Base-by-base conservation (phyloP, 768 basidiomycete species). In the Chalciporus sphaerocephalus region DNA sequence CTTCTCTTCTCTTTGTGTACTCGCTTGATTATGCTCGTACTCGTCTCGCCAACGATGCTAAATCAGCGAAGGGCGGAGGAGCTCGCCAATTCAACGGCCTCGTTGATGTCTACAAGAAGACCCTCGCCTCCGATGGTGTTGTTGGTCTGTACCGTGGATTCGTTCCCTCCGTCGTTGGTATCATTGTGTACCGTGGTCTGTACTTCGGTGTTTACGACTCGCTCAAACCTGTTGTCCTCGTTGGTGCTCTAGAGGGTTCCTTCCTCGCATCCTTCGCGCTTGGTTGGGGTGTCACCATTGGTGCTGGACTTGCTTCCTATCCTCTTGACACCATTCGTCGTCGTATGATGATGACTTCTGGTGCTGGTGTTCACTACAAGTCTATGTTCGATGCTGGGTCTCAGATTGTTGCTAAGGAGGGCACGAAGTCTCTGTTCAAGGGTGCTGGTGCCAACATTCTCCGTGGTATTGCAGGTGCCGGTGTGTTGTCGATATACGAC, bases 301-400 rank as follows among this genome's bases (percentile, higher is more conserved):
- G 91, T 85, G 93, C 95, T 72, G 95, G 95, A 82, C 88, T 98
- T 73, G 94, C 94, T 67, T 97, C 96, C 13, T 92, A 92, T 65
- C 91, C 90, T 70, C 80, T 92, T 45, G 91, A 92, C 65, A 92
- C 91, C 47, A 92, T 92, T 59, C 89, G 87, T 86, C 94, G 96
- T 86, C 92, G 96, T 60, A 99, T 99, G 96, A 99, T 99, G 96
- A 98, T 98, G 95, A 98, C 96, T 28, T 97, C 95, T 18, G 96
- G 95, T 60, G 86, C 83, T 61, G 80, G 81, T 61, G 83, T 87
- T 51, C 93, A 97, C 85, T 98, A 98, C 86, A 95, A 94, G 80
- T 91, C 89, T 58, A 97, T 97, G 93, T 87, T 95, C 70, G 94
- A 98, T 64, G 94, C 94, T 65, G 92, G 83, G 50, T 79, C 87